Conservation (phyloP, 345 rosid genomes). For the Eucalyptus microcorys region DNA sequence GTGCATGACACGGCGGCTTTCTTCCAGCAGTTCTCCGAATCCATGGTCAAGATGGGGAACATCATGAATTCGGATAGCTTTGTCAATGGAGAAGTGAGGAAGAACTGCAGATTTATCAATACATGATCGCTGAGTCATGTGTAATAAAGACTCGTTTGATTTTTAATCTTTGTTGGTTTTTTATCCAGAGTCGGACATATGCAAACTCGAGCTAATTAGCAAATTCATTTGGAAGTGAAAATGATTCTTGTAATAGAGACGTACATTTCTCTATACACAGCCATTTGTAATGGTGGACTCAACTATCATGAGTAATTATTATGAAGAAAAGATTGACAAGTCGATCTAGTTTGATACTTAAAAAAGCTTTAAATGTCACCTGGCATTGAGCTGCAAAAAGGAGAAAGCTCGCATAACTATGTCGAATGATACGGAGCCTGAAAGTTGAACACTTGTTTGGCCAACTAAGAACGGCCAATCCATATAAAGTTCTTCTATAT, state of each 20-base stretch:
- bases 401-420: background rate
- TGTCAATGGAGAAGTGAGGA: slow-evolving; percentile 64
- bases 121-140: slow-evolving; percentile 14
- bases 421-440: background rate
- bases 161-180: background rate
- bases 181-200: background rate
- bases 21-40: slow-evolving; percentile 71
- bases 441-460: background rate
- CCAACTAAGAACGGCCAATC: background rate
- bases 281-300: background rate
- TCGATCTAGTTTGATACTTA: background rate
- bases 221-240: background rate
- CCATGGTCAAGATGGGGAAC: slow-evolving; percentile 92
- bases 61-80: slow-evolving; percentile 53
- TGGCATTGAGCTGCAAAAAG: background rate
- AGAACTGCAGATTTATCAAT: slow-evolving; percentile 74
- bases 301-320: background rate
- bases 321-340: background rate
- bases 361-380: background rate
- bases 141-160: background rate
- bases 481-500: background rate
- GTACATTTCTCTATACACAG: background rate
- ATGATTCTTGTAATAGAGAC: background rate
- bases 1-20: slow-evolving; percentile 55
- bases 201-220: background rate